Evolutionary conservation across 2,329 filamentous ascomycete species (phyloP), one percentile per base, ranked within the genome.

Genomic region (Paecilomyces sp.): DNA sequence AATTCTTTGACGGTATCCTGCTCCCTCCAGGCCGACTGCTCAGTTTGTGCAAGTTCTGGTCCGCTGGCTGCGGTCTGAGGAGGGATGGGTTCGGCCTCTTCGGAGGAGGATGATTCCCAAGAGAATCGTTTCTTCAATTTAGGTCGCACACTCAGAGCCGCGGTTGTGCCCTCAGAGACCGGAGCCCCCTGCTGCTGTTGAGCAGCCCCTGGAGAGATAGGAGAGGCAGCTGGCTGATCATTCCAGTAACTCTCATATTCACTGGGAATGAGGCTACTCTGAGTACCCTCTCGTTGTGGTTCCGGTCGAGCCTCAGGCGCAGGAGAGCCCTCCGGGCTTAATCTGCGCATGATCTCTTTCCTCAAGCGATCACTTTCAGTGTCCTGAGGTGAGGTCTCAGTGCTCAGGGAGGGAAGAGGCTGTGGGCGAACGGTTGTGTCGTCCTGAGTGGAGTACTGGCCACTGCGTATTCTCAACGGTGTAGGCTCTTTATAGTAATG

Each of bases 341-440:
- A 65, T 3, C 77, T 79, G 54, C 73, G 74, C n/a, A 80, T 78
- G n/a, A 80, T 80, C 60, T 80, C 78, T 59, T 76, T 73, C 52
- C 77, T 69, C 51, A 80, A 62, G 34, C 76, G 73, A 59, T 80
- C 78, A 64, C 73, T 77, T 59, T 79, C 76, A 33, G 73, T 68
- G 55, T 77, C 73, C 41, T 71, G 66, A 2, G 75, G 70, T 7
- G 72, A 74, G 7, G 69, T 69, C 28, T 75, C 71, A 8, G 71
- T 68, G 55, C 70, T 72, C 36, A 71, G 61, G 1, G 70, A 66
- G 15, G 72, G 69, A 5, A 71, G 64, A 30, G 75, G 71, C 6
- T 71, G 66, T 30, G 75, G 71, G n/a, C 73, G 68, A 22, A 62
- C 60, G 58, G 34, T 64, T 62, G 31, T 55, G 58, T 13, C 63